Percentiles rank a stretch among this genome's conserved stretches.
These are phyloP conservation scores for Daldinia sp. DNA, from an alignment of 2,329 filamentous ascomycete genomes.

Conservation along the genomic window DNA sequence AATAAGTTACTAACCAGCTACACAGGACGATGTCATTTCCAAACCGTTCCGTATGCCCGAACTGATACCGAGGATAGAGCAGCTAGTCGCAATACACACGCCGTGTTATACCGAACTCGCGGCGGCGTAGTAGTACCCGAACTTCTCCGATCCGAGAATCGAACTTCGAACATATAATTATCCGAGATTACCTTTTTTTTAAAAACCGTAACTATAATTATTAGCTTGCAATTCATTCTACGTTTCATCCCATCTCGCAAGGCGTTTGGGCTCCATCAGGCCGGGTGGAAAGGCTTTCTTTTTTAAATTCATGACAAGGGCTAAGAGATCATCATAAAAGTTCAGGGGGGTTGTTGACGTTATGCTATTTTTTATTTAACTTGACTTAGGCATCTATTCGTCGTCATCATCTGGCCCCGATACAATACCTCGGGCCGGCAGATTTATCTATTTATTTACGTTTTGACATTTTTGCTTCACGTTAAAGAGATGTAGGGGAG, in stretches of 20 bases:
- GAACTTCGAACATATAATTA: constrained; percentile 10
- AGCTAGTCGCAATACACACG: constrained; percentile 56
- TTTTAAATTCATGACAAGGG: constrained; percentile 5
- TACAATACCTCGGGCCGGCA: constrained; percentile 20
- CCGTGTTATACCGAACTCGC: constrained; percentile 36
- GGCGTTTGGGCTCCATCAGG: constrained; percentile 36
- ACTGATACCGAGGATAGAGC: constrained; percentile 74
- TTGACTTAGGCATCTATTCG: background rate
- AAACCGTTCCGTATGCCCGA: constrained; percentile 85
- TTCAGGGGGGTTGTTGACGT: constrained; percentile 16
- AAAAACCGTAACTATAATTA: constrained; percentile 18
- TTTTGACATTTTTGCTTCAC: background rate
- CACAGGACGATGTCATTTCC: constrained; percentile 77
- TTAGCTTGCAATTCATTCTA: constrained; percentile 30
- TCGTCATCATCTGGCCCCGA: constrained; percentile 2
- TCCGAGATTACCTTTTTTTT: constrained; percentile 8
- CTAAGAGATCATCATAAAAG: constrained; percentile 31
- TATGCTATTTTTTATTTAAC: constrained; percentile 12
- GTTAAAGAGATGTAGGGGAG: constrained; percentile 3
- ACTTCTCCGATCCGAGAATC: constrained; percentile 1
- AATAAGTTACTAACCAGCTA: constrained; percentile 38
- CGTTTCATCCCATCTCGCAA: constrained; percentile 33
- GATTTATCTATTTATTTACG: background rate
- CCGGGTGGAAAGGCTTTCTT: constrained; percentile 18
- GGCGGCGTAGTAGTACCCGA: constrained; percentile 29